Evolutionary conservation across 441 rosid species (phyloP), one percentile per base, ranked within the genome.

Genomic region (Eugenia klotzschiana): DNA sequence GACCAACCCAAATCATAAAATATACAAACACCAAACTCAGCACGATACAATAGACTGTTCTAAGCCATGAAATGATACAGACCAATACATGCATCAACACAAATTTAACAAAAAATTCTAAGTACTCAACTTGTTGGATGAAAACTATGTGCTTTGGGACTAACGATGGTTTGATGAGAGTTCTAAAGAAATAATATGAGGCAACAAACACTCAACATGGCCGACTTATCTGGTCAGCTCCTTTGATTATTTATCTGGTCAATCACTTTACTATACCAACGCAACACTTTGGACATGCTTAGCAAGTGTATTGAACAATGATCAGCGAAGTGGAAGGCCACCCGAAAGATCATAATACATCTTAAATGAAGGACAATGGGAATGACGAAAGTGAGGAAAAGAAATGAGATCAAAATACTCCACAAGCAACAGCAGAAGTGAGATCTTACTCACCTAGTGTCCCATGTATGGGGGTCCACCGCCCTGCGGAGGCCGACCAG

Each of bases 401-500:
- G 51, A 50, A 43, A 9, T 37, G 18, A 10, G 11, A 73, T 26
- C 16, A 16, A 51, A 80, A 43, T 11, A 80, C 40, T 40, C 51
- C 57, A 27, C 26, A 74, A 20, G n/a, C 3, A 69, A 22, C 40
- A 40, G 22, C 14, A 25, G 52, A 80, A 22, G 33, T 79, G 23
- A 83, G 57, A 56, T 46, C 58, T 49, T 77, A 69, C 83, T 83
- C 83, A 80, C 85, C 87, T 90, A 90, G 49, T 86, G 92, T 49
- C 90, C 90, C 90, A 88, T 89, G 82, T 89, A 90, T 29, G 90
- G 88, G 20, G 87, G 82, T 41, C 85, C 85, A 13, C 87, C 87
- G 15, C 90, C 89, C 82, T 88, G 91, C 52, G 89, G 90, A 69
- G 88, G 89, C 81, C 91, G 86, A 23, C 84, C 91, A 54, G 89